Evolutionary conservation across 306 rosid species (phyloP), one percentile per base, ranked within the genome.

Genomic region (Cajanus cajan): DNA sequence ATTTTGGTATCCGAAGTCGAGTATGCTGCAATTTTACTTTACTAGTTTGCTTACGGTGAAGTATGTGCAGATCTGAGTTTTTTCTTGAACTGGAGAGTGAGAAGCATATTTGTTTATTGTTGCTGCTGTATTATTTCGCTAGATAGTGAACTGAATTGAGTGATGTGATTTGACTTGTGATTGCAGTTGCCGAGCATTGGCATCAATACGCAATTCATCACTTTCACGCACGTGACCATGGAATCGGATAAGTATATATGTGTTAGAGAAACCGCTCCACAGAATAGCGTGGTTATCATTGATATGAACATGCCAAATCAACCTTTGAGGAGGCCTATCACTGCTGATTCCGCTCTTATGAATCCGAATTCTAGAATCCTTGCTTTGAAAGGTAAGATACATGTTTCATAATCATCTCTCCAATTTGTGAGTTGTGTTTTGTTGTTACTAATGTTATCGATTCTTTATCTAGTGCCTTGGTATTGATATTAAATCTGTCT

Each of bases 181-280:
- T 82, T 90, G 89, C 95, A 94, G 98, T 84, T 94, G 84, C 94
- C 98, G 14, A 94, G 92, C 86, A 25, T 90, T 80, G 98, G 98
- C 83, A 92, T 94, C 84, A 92, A 83, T 85, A 86, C 91, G 2
- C 98, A 94, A 54, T 92, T 92, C 89, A 94, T 94, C 68, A 94
- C 96, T 10, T 94, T 94, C 77, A 94, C 97, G 13, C 98, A 94
- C 82, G 97, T 94, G 73, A 94, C 98, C n/a, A 92, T 94, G 98
- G 98, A 94, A 79, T 94, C 98, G 0, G 98, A 94, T 51, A 94
- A 94, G 89, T 94, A 90, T 77, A 94, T 94, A 70, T 94, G 98
- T 45, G 96, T 94, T 68, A 85, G 98, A 16, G 98, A 94, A 79
- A 94, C 98, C 0, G 0, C 98, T 25, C 98, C 98, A 0, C 96